phyloP scores from a whole-genome alignment of 108 stramenopile species.

The Fragilaria radians region DNA sequence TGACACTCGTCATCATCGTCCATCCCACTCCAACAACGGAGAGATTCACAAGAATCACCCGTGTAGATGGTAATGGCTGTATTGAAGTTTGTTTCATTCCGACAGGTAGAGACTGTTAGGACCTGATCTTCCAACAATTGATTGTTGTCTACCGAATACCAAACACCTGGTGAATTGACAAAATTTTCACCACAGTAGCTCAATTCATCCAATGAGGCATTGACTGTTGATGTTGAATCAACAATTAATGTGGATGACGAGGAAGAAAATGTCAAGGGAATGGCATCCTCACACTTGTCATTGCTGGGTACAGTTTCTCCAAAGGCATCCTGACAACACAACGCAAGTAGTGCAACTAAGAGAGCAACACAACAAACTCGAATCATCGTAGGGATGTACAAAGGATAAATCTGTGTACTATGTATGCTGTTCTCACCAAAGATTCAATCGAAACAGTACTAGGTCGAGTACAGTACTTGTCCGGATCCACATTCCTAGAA shows the following conservation, averaged over 20 bases:
- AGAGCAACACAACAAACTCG: too few relatives aligned
- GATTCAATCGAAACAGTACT: too few relatives aligned
- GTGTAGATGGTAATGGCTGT: not conserved
- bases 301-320: not conserved
- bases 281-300: conserved; percentile 1
- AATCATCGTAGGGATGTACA: too few relatives aligned
- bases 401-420: too few relatives aligned
- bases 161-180: conserved; percentile 4
- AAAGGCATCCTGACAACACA: not conserved
- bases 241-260: not conserved
- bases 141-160: not conserved
- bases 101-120: not conserved
- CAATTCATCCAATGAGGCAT: not conserved
- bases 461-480: too few relatives aligned
- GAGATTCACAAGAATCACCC: not conserved
- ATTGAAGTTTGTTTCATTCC: not conserved
- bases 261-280: not conserved
- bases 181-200: conserved; percentile 4
- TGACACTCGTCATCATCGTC: conserved; percentile 1
- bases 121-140: not conserved
- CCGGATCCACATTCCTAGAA: too few relatives aligned
- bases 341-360: not conserved
- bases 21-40: not conserved
- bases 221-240: not conserved
- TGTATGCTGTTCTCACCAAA: too few relatives aligned